Base-by-base conservation (phyloP, 2,329 filamentous ascomycete genomes). In the Hypoxylon sp. region DNA sequence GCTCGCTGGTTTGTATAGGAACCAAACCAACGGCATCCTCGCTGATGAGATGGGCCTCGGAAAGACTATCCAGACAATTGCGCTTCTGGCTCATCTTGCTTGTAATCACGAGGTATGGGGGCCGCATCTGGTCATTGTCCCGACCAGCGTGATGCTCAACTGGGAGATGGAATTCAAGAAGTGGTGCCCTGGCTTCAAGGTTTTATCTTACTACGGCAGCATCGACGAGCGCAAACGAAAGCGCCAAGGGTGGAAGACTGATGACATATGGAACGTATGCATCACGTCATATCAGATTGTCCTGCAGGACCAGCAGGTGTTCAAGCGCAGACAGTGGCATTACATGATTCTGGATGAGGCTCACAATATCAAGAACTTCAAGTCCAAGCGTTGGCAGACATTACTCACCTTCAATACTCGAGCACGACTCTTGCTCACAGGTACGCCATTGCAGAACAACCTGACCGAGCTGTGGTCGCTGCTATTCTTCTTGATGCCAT, bases 151-250 rank as follows among this genome's bases (percentile, higher is more conserved):
- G 45, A 97, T 99, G 83, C 85, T 99, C 64, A 99, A 99, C 72
- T 99, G 95, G 95, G 96, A 99, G 74, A 98, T 98, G 90, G 95
- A 99, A 75, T 99, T 99, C 82, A 98, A 98, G 72, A 99, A 99
- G 73, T 99, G 94, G 86, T 91, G 93, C 55, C 95, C 96, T 2
- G 94, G 95, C 0, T 99, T 99, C 81, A 98, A 97, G 73, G 96
- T 99, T 53, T 81, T 99, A 57, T 95, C 93, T 0, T 99, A 99
- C 77, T 99, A 98, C 72, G 95, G 96, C 38, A 91, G 89, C 37
- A 90, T 93, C 68, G 92, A 97, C 65, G 95, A 99, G 75, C 88
- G 95, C 41, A 93, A 91, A 72, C 83, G 88, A 65, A 98, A 98
- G 75, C 89, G 96, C 23, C 87, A 89, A 69, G 94, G 95, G 1